Percentiles rank a stretch among this genome's conserved stretches.
Conservation (phyloP, 1,284 basidiomycete genomes). For the Hemileia vastatrix region DNA sequence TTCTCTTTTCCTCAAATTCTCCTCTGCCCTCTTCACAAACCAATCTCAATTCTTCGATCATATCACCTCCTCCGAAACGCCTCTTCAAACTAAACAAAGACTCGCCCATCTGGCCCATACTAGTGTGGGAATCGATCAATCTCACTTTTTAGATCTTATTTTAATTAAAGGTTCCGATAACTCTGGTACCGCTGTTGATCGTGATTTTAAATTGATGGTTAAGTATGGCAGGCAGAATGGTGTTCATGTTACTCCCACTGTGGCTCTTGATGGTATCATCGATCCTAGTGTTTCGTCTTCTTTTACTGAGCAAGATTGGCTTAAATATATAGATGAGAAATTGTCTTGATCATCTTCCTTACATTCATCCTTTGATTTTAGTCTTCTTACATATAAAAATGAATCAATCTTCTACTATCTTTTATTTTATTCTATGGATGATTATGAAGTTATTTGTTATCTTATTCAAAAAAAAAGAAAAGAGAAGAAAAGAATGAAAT, state of each 20-base stretch:
- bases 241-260: constrained; percentile 1
- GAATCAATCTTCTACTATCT: no score
- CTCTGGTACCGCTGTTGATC: not conserved
- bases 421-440: no score
- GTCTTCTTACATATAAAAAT: no score
- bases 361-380: no score
- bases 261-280: not conserved
- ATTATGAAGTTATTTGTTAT: no score
- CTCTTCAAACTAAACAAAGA: not conserved
- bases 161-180: not conserved
- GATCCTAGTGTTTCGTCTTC: not conserved
- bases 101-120: not conserved
- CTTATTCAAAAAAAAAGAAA: no score
- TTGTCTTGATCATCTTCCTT: no score
- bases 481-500: no score
- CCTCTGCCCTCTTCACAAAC: not conserved
- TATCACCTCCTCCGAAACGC: not conserved
- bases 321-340: not conserved
- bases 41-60: not conserved
- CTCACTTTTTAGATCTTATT: not conserved
- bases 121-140: not conserved
- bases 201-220: not conserved
- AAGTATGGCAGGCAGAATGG: not conserved
- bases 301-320: not conserved
- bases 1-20: not conserved